These are phyloP conservation scores for Podaxis rugospora DNA, from an alignment of 768 basidiomycete species.

Conservation along the genomic window DNA sequence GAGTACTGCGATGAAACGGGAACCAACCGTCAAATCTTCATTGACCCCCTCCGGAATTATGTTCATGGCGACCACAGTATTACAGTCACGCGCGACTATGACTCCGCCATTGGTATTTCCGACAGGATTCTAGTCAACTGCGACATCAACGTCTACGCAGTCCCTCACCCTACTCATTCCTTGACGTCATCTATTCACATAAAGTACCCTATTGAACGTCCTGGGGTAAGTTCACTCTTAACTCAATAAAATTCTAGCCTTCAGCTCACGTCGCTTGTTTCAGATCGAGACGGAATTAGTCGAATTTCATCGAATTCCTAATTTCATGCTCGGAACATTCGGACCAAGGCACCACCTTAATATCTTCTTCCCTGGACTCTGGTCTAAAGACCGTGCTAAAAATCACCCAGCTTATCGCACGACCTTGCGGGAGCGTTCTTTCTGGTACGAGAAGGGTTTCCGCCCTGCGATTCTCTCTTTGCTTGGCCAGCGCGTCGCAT, in stretches of 20 bases:
- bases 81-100: neutral
- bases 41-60: neutral
- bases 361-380: conserved; percentile 24
- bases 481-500: neutral
- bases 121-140: neutral
- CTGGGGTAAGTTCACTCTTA: neutral
- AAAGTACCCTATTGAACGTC: neutral
- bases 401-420: neutral
- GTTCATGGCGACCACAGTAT: neutral
- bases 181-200: neutral
- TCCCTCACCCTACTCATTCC: neutral
- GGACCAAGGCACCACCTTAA: neutral
- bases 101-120: neutral
- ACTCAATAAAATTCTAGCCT: neutral
- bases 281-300: neutral
- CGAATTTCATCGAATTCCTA: neutral
- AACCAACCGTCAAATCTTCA: neutral
- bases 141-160: neutral
- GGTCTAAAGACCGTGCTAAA: neutral
- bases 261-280: neutral
- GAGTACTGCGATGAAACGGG: neutral
- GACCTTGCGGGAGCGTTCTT: conserved; percentile 1
- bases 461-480: conserved; percentile 18
- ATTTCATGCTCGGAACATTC: neutral
- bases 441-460: conserved; percentile 21